These are phyloP conservation scores for Naganishia antarctica DNA, from an alignment of 768 basidiomycete species.

Conservation along the genomic window DNA sequence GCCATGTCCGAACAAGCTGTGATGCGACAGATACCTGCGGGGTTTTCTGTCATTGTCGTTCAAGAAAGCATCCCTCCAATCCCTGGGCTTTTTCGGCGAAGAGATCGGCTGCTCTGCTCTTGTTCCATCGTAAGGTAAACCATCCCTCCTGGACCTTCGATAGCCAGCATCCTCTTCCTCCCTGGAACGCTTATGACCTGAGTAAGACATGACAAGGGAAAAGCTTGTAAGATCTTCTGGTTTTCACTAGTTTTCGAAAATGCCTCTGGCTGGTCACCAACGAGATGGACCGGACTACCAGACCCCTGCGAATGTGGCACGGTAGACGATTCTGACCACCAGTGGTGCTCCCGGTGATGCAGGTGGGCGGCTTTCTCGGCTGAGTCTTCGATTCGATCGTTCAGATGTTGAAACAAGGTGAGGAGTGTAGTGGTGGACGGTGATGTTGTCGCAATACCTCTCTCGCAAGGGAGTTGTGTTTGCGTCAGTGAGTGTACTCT, in stretches of 20 bases:
- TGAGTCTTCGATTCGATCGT: too few relatives aligned
- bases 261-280: conserved; percentile 21
- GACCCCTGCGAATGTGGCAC: neutral
- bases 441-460: too few relatives aligned
- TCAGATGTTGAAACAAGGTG: too few relatives aligned
- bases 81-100: conserved; percentile 36
- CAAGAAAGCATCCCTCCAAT: conserved; percentile 48
- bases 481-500: too few relatives aligned
- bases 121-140: conserved; percentile 1
- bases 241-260: conserved; percentile 3
- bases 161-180: conserved; percentile 2
- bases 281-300: conserved; percentile 1
- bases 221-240: conserved; percentile 20
- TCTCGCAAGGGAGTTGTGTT: too few relatives aligned
- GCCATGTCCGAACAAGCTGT: too few relatives aligned
- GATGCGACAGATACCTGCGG: neutral
- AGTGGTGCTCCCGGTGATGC: too few relatives aligned
- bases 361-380: too few relatives aligned
- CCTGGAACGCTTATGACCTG: conserved; percentile 18
- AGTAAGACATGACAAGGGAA: conserved; percentile 19
- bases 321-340: too few relatives aligned
- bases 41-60: conserved; percentile 34
- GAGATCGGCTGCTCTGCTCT: neutral
- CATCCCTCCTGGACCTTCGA: neutral
- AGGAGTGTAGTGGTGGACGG: too few relatives aligned